Evolutionary conservation across 2,329 filamentous ascomycete genomes (phyloP), one percentile per base, ranked within the genome.

Genomic region (Botrytis pseudocinerea): DNA sequence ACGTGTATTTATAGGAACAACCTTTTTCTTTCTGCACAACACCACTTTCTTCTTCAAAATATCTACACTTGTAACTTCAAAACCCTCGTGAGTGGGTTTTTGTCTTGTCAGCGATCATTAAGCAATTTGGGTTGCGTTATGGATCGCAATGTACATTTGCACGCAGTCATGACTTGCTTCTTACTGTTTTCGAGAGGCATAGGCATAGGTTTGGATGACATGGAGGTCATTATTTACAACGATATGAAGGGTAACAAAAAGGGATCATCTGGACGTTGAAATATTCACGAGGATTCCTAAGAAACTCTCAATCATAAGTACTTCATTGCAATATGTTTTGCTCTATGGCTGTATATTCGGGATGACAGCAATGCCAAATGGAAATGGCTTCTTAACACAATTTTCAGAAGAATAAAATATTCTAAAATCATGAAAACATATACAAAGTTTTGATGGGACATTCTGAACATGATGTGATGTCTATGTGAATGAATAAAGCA

Each of bases 61-160:
- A 79, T 72, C 62, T 68, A 74, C 77, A 77, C 73, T 79, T 80
- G 79, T 80, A 80, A 79, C 78, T 71, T 78, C 28, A 73, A 57
- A 77, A 77, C 71, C 65, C 70, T 78, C 71, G 78, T 78, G 76
- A 78, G 77, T 74, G 76, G 75, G 76, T 78, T 76, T 76, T 78
- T 80, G 76, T 79, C 74, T 78, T 72, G 71, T 77, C 75, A 75
- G 75, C 74, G 74, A 78, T 78, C 77, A 73, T 74, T 61, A 54
- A 78, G 77, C 77, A 77, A 75, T 77, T 79, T 74, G 76, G 75
- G 75, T 73, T 64, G 69, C 69, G 38, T 44, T 32, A 66, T 59
- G 61, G 38, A 76, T 76, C 62, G 78, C 78, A 44, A 74, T 80
- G 78, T 78, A 79, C 68, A 79, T 78, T 75, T 77, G 76, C 74